phyloP scores from a whole-genome alignment of 768 basidiomycete genomes.

The Dacryopinax spathularia region DNA sequence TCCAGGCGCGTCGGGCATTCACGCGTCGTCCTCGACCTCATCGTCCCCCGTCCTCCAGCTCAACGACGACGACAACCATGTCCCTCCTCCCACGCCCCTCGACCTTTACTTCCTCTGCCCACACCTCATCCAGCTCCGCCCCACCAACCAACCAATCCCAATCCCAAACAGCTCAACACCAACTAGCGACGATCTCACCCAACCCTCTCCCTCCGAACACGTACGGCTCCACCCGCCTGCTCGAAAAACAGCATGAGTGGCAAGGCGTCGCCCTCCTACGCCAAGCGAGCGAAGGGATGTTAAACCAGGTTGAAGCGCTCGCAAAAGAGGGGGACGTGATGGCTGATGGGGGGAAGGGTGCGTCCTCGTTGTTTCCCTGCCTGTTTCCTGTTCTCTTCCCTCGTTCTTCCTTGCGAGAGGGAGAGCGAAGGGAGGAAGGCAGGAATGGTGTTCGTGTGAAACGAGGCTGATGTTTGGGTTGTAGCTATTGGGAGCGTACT shows the following conservation, averaged over 20 bases:
- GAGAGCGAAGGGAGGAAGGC: too few species aligned
- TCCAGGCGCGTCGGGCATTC: too few species aligned
- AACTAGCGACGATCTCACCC: constrained; percentile 3
- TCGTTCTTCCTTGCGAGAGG: too few species aligned
- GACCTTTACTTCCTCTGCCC: too few species aligned
- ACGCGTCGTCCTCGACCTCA: too few species aligned
- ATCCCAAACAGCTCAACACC: background rate
- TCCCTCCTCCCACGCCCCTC: too few species aligned
- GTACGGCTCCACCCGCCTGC: constrained; percentile 11
- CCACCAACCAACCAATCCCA: too few species aligned
- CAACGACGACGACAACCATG: too few species aligned
- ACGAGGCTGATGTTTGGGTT: background rate
- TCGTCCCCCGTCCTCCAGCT: too few species aligned
- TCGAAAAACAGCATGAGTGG: constrained; percentile 27
- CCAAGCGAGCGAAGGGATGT: constrained; percentile 19
- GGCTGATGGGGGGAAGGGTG: constrained; percentile 28
- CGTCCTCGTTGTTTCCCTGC: constrained; percentile 9
- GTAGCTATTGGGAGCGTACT: constrained; percentile 26
- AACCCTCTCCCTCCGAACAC: constrained; percentile 11
- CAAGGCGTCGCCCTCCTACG: constrained; percentile 22
- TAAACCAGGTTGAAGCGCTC: constrained; percentile 22
- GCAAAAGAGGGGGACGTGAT: constrained; percentile 25
- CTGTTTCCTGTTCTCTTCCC: background rate
- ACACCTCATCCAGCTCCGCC: too few species aligned
- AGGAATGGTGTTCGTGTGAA: too few species aligned